A percentile compares a stretch with the other conserved stretches of the same genome.
Evolutionary conservation across 2,329 filamentous ascomycete genomes (phyloP).

Genomic region (Epichloe sp.): DNA sequence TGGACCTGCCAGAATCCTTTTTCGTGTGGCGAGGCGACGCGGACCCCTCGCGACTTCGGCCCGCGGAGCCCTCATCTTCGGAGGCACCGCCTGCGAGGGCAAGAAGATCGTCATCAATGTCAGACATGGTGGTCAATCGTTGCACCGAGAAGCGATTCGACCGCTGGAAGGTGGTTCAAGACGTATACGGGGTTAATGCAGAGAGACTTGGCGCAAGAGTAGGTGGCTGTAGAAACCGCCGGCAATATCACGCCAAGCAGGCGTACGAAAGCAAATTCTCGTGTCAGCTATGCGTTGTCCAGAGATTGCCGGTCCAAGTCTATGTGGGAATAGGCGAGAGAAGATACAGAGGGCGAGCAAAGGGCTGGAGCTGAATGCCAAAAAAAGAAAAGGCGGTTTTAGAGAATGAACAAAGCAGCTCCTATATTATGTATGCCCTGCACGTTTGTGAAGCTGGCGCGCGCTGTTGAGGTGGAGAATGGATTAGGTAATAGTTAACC

Average conservation of each 20-base stretch:
- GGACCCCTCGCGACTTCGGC: conserved; percentile 40
- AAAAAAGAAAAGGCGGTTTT: neutral
- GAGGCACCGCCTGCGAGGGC: conserved; percentile 75
- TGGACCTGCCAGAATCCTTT: conserved; percentile 21
- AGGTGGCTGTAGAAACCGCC: neutral
- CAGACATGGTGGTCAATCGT: conserved; percentile 50
- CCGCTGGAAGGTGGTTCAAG: neutral
- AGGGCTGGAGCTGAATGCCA: neutral
- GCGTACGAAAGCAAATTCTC: neutral
- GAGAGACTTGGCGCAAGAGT: neutral
- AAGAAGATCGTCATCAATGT: conserved; percentile 86
- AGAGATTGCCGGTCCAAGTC: neutral
- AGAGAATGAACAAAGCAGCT: neutral
- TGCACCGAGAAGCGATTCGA: neutral
- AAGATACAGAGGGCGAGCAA: neutral
- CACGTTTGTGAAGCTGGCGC: no score
- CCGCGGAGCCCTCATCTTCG: conserved; percentile 43
- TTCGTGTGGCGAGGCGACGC: conserved; percentile 34
- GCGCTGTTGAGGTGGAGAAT: no score
- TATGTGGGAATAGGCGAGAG: neutral
- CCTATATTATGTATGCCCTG: no score
- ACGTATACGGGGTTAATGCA: neutral
- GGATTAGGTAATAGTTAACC: no score
- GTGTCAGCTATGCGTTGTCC: neutral
- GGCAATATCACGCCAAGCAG: neutral